These are phyloP conservation scores for Miamiensis avidus DNA, from an alignment of 169 alveolate species.

Conservation along the genomic window DNA sequence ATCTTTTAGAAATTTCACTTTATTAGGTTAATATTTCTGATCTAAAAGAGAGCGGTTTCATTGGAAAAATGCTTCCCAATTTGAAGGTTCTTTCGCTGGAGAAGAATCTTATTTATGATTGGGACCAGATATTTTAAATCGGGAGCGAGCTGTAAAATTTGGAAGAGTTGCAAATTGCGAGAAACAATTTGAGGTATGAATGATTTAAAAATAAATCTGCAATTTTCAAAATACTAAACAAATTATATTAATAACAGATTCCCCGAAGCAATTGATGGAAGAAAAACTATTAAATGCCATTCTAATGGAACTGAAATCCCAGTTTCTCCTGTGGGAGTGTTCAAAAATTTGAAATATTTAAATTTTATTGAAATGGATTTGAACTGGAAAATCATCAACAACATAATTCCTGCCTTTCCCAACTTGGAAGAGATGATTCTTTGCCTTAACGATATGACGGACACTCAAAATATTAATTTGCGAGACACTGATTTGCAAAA, in stretches of 20 bases:
- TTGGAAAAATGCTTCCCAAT: slow-evolving; percentile 27
- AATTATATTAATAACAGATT: neutral
- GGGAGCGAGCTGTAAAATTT: slow-evolving; percentile 21
- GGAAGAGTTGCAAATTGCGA: slow-evolving; percentile 21
- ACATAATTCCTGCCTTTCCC: slow-evolving; percentile 20
- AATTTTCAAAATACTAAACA: neutral
- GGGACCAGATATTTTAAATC: slow-evolving; percentile 38
- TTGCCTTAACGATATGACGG: slow-evolving; percentile 24
- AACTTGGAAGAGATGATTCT: slow-evolving; percentile 5
- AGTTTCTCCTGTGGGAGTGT: slow-evolving; percentile 13
- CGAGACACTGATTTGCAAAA: slow-evolving; percentile 6
- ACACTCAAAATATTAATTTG: slow-evolving; percentile 6
- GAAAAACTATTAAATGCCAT: neutral
- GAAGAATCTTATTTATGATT: slow-evolving; percentile 30
- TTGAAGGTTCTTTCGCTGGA: slow-evolving; percentile 29
- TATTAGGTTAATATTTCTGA: slow-evolving; percentile 26
- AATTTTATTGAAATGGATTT: slow-evolving; percentile 6
- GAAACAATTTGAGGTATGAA: neutral
- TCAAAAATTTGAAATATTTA: slow-evolving; percentile 4
- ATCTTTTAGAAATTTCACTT: slow-evolving; percentile 28
- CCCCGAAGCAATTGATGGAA: no score
- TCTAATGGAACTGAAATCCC: neutral
- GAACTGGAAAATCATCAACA: slow-evolving; percentile 11
- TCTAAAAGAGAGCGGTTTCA: slow-evolving; percentile 15
- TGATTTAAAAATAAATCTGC: neutral